phyloP scores from a whole-genome alignment of 2,329 filamentous ascomycete genomes.

The Colletotrichum scovillei region DNA sequence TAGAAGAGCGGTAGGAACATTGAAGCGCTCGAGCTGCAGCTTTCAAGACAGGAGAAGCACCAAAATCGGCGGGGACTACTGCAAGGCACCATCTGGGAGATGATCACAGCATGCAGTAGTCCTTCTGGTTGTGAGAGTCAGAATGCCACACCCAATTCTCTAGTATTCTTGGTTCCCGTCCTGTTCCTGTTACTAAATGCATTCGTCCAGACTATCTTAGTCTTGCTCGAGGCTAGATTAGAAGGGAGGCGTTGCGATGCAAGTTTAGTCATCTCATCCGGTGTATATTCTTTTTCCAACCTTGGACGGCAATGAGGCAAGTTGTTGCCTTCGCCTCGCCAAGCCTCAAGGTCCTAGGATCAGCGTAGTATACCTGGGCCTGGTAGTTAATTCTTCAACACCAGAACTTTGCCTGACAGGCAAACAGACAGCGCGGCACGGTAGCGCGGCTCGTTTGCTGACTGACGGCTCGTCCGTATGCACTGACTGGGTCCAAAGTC shows the following conservation, averaged over 20 bases:
- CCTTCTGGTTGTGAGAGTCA: neutral
- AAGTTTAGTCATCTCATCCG: conserved; percentile 9
- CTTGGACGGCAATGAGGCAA: conserved; percentile 12
- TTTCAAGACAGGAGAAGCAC: conserved; percentile 34
- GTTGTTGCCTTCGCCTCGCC: conserved; percentile 15
- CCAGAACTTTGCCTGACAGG: neutral
- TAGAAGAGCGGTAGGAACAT: conserved; percentile 14
- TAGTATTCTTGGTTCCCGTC: neutral
- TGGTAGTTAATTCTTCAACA: neutral
- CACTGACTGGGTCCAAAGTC: conserved; percentile 22
- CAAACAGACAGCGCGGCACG: conserved; percentile 15
- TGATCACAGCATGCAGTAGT: conserved; percentile 26
- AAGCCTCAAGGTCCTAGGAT: neutral
- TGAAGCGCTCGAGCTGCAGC: conserved; percentile 32
- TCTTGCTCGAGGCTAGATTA: conserved; percentile 15
- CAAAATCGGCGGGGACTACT: conserved; percentile 30
- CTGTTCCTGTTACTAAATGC: conserved; percentile 3
- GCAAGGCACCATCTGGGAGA: conserved; percentile 34
- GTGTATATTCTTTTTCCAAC: neutral
- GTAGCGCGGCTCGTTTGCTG: conserved; percentile 6
- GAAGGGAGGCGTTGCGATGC: conserved; percentile 18
- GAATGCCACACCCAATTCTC: neutral
- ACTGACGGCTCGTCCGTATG: conserved; percentile 19
- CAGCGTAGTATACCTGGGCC: neutral
- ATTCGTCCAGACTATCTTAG: conserved; percentile 23